Evolutionary conservation across 2,329 filamentous ascomycete species (phyloP), one percentile per base, ranked within the genome.

Genomic region (Aspergillus tanneri): DNA sequence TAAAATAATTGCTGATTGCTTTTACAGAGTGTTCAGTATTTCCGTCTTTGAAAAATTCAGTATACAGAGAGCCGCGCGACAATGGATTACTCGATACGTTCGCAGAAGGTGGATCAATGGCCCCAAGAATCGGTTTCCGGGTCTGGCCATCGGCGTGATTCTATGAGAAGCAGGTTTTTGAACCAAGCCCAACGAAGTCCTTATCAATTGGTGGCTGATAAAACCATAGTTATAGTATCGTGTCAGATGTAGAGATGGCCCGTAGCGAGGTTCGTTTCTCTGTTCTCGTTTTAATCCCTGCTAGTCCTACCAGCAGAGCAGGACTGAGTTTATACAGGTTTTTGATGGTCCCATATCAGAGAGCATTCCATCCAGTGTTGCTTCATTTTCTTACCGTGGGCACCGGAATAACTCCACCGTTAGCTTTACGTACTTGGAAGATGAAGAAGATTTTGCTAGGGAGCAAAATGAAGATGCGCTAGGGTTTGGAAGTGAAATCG

Each of bases 181-280:
- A 41, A 28, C 8, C 23, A 18, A 51, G 40, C 39, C 22, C 14
- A 51, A 22, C 11, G 32, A 30, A 24, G 24, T 5, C 35, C 16
- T 16, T 14, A 10, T 35, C 34, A 14, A n/a, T 35, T 24, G 36
- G 60, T 66, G 27, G 34, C 62, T 67, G 38, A 69, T 44, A 16
- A 24, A 34, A 22, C 7, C 44, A 5, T 55, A 79, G 75, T 57
- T 71, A 85, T 27, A 95, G 89, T 71, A 85, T 96, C 59, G 86
- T 96, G 60, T 90, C 90, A 58, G 90, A 96, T 70, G 91, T 97
- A n/a, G 92, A 96, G 68, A 97, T 99, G 93, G 92, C 93, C 16
- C 90, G 95, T 43, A 89, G 96, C 67, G 92, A 97, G 81, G 88
- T 93, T 65, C 44, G 71, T 49, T 57, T 19, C 48, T 18, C 10